These are phyloP conservation scores for Candolleomyces eurysporus DNA, from an alignment of 768 basidiomycete genomes.

Conservation along the genomic window DNA sequence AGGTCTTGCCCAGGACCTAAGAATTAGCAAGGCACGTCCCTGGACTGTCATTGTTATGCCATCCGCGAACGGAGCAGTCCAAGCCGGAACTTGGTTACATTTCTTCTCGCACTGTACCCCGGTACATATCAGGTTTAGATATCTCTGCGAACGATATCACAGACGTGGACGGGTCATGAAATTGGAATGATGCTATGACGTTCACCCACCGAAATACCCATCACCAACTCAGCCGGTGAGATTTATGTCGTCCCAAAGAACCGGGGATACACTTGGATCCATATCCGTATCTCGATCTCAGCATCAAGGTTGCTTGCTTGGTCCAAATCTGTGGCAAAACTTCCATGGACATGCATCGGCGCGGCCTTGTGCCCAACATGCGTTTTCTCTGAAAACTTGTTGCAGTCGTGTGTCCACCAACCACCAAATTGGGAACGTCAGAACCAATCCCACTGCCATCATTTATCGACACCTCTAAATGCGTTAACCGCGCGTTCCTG, in stretches of 20 bases:
- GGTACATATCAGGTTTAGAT: no score
- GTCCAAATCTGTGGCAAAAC: not conserved
- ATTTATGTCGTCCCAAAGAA: not conserved
- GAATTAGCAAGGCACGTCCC: no score
- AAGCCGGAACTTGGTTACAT: no score
- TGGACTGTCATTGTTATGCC: no score
- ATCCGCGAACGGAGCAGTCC: no score
- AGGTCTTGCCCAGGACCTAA: no score
- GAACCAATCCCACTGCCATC: conserved; percentile 24
- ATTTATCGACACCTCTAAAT: conserved; percentile 25
- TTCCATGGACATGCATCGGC: conserved; percentile 7
- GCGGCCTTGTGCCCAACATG: conserved; percentile 24
- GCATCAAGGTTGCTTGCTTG: not conserved
- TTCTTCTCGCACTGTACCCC: no score
- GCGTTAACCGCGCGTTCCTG: conserved; percentile 26
- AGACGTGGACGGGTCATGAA: no score
- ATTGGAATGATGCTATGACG: no score
- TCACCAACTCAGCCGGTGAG: no score
- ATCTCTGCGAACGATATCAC: no score
- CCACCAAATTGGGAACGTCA: conserved; percentile 23
- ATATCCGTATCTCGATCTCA: not conserved
- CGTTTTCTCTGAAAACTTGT: conserved; percentile 16
- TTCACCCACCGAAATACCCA: no score
- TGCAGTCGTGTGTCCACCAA: conserved; percentile 21
- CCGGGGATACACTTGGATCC: not conserved